Base-by-base conservation (phyloP, 1,139 yeast genomes). In the Candida freyschussii region DNA sequence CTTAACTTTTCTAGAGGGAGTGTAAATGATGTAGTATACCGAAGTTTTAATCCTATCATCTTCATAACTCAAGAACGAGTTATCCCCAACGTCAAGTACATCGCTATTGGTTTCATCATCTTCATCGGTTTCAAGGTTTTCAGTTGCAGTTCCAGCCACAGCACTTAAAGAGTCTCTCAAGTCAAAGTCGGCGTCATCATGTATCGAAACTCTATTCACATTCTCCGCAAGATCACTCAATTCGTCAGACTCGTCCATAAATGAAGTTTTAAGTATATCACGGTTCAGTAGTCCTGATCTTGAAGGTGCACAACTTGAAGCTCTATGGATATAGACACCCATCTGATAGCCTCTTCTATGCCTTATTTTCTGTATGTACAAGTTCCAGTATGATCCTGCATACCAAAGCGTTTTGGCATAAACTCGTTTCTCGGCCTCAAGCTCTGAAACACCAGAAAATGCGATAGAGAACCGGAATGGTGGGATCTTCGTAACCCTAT, bases 301-400 rank as follows among this genome's bases (percentile, higher is more conserved):
- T 13, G 61, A 60, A 3, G 63, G 58, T 0, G 59, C 49, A 2
- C 59, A 45, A 30, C 53, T 56, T 8, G 61, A 51, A 2, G 71
- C 74, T 21, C 78, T 52, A 40, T 72, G 76, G 21, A 72, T 47
- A 45, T 72, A 72, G 8, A 72, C 76, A 4, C 78, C 78, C 45
- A 72, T 60, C 41, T 72, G 76, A 39, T 55, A 64, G 3, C 65
- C 62, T 29, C 61, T 60, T 31, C 65, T 66, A 21, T 54, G 50
- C 11, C 60, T 56, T 21, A 65, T 63, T 39, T 67, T 70, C 39
- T 71, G 75, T 22, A 70, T 56, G 45, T 72, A 72, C 10, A 72
- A 51, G 42, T 69, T 70, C 78, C 78, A 72, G 44, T 65, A 69
- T 11, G 76, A 69, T 0, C 78, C 78, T 9, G 75, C 75, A 43